Percentiles rank a stretch among this genome's conserved stretches.
Evolutionary conservation across 768 basidiomycete species (phyloP).

Genomic region (Ramaria rubella): DNA sequence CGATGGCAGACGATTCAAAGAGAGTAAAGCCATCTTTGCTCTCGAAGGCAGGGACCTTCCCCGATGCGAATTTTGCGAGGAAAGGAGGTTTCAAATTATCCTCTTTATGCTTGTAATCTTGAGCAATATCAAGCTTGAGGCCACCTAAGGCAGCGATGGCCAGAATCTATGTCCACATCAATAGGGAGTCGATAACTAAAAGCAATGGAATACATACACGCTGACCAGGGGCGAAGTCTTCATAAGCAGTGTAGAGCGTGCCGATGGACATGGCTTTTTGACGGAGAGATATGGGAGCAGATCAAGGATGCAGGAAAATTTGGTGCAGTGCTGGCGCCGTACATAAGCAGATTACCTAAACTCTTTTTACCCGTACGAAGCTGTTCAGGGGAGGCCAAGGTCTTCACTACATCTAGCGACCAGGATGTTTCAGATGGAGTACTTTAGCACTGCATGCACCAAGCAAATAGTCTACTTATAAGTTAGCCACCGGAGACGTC

Average conservation of each 20-base stretch:
- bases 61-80: conserved; percentile 66
- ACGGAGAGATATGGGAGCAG: conserved; percentile 1
- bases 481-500: no score
- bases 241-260: conserved; percentile 8
- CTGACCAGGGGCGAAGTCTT: not conserved
- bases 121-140: conserved; percentile 47
- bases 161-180: conserved; percentile 29
- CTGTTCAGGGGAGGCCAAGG: no score
- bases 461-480: no score
- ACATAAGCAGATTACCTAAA: no score
- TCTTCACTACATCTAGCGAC: no score
- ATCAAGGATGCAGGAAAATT: conserved; percentile 4
- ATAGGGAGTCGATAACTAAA: not conserved
- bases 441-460: no score
- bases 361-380: no score
- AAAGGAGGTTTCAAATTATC: conserved; percentile 69
- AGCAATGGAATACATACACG: conserved; percentile 4
- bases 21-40: conserved; percentile 69
- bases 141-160: conserved; percentile 57
- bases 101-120: conserved; percentile 50
- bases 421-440: no score
- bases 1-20: conserved; percentile 74
- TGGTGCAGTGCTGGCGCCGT: no score
- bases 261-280: conserved; percentile 13
- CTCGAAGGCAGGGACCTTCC: conserved; percentile 84